Evolutionary conservation across 2,329 filamentous ascomycete species (phyloP).

Genomic region (Coniochaeta sp.): DNA sequence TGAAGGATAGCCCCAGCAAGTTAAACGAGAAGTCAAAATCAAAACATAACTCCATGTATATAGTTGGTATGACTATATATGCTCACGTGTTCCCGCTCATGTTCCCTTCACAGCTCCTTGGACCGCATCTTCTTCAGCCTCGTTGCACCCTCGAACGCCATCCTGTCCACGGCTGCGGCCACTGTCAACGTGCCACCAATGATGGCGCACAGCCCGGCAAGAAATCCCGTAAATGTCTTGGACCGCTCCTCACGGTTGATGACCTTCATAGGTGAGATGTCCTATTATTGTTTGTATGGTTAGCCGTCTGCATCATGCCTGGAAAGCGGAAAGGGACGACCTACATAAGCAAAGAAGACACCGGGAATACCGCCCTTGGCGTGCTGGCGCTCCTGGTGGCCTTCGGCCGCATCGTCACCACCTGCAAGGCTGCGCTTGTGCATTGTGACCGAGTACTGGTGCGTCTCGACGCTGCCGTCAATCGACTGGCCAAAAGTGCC

Average conservation of each 20-base stretch:
- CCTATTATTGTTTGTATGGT: slow-evolving; percentile 37
- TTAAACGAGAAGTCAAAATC: neutral
- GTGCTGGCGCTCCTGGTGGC: slow-evolving; percentile 87
- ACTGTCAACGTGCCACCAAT: slow-evolving; percentile 94
- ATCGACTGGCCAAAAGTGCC: slow-evolving; percentile 59
- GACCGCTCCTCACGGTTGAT: slow-evolving; percentile 88
- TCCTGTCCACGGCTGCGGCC: slow-evolving; percentile 85
- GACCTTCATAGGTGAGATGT: slow-evolving; percentile 99
- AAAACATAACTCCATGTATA: neutral
- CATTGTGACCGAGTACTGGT: slow-evolving; percentile 96
- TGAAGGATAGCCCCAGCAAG: neutral
- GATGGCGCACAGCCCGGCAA: slow-evolving; percentile 90
- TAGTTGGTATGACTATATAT: neutral
- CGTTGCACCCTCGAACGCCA: slow-evolving; percentile 79
- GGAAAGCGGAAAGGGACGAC: slow-evolving; percentile 18
- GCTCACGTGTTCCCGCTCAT: neutral
- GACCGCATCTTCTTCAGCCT: slow-evolving; percentile 79
- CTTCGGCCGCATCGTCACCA: slow-evolving; percentile 76
- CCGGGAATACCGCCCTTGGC: slow-evolving; percentile 88
- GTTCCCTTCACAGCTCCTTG: slow-evolving; percentile 43
- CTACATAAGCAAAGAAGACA: slow-evolving; percentile 96
- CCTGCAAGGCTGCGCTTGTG: slow-evolving; percentile 84
- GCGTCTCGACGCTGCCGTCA: slow-evolving; percentile 85
- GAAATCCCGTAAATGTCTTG: slow-evolving; percentile 86
- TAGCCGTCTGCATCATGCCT: slow-evolving; percentile 1